Percentiles rank a stretch among this genome's conserved stretches.
Conservation (phyloP, 148 eudicot genomes). For the Silene conica region DNA sequence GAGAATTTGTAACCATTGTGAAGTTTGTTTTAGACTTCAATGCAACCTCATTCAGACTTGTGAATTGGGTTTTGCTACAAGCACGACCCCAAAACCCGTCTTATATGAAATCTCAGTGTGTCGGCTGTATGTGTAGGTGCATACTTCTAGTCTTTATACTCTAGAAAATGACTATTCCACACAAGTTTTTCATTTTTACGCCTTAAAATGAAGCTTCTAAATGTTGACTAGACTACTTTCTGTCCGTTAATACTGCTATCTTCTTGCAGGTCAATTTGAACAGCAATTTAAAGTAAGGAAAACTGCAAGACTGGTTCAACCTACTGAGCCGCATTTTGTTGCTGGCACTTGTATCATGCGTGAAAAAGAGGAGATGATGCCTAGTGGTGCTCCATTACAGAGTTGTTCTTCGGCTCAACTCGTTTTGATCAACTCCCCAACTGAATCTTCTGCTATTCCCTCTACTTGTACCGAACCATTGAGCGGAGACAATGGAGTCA, state of each 20-base stretch:
- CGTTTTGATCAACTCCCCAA: too few species aligned
- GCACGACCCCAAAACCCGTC: too few species aligned
- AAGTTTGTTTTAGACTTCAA: too few species aligned
- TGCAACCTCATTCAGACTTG: too few species aligned
- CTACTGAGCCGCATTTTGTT: neutral
- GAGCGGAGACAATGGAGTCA: neutral
- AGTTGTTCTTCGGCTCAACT: neutral
- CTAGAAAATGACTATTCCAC: neutral
- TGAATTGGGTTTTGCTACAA: too few species aligned
- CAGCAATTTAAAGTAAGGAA: neutral
- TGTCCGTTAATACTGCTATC: neutral
- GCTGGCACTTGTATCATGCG: neutral
- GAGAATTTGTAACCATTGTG: too few species aligned
- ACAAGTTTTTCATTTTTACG: too few species aligned
- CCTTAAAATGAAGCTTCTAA: too few species aligned
- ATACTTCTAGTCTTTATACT: too few species aligned
- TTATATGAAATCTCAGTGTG: too few species aligned
- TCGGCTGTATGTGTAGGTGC: neutral
- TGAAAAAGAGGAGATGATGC: neutral
- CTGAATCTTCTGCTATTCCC: too few species aligned
- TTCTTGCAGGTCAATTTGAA: neutral
- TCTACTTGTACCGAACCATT: neutral
- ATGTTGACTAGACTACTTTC: too few species aligned
- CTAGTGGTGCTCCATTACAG: neutral
- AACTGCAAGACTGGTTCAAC: neutral